Conservation (phyloP, 2,329 filamentous ascomycete genomes). For the Fusarium foetens region DNA sequence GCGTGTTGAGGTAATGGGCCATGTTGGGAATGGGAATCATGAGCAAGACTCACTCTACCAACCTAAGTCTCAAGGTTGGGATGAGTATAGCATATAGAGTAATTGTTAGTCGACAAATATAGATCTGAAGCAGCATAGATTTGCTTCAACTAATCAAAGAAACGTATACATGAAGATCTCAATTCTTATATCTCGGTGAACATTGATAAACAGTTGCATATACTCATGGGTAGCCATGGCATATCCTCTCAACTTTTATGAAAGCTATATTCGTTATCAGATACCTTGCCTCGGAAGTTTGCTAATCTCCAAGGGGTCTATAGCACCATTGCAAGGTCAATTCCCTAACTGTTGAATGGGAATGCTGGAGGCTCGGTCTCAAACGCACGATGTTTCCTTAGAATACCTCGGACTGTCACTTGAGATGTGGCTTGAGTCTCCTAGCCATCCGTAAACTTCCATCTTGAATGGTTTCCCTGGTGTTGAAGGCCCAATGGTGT, state of each 20-base stretch:
- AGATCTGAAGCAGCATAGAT: constrained; percentile 30
- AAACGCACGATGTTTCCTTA: constrained; percentile 22
- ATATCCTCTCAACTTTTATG: neutral
- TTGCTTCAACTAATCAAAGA: constrained; percentile 33
- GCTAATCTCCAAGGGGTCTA: neutral
- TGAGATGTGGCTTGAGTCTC: neutral
- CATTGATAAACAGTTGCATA: neutral
- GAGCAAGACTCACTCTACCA: constrained; percentile 33
- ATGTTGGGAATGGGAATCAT: constrained; percentile 39
- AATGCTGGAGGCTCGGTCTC: constrained; percentile 15
- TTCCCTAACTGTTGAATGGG: neutral
- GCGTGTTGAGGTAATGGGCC: constrained; percentile 23
- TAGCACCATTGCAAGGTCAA: neutral
- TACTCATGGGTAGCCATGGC: neutral
- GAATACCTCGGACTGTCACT: constrained; percentile 10
- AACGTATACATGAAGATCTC: constrained; percentile 17
- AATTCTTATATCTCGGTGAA: neutral
- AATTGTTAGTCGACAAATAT: constrained; percentile 34
- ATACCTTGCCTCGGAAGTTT: neutral
- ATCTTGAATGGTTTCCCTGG: neutral
- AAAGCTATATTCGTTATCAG: neutral
- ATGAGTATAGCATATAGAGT: constrained; percentile 37
- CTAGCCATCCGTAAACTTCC: neutral
- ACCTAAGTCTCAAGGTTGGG: constrained; percentile 10
- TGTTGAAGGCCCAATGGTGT: constrained; percentile 12